Conservation (phyloP, 2,329 filamentous ascomycete species). For the Samsoniella hepiali region DNA sequence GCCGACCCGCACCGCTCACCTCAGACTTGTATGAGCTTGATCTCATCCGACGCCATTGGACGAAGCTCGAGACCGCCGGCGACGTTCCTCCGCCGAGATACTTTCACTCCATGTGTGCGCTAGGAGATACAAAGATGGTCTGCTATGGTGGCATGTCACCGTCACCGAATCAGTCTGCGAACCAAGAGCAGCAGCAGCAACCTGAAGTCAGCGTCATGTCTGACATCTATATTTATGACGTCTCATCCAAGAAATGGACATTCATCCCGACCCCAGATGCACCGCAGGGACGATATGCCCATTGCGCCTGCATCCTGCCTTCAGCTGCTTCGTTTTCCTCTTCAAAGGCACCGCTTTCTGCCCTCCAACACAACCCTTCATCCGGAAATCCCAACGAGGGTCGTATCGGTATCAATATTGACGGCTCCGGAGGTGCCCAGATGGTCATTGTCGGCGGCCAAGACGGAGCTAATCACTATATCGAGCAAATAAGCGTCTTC, state of each 20-base stretch:
- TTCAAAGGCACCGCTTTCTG: constrained; percentile 75
- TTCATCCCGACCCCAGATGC: constrained; percentile 75
- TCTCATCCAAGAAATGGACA: constrained; percentile 78
- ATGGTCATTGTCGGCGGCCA: constrained; percentile 97
- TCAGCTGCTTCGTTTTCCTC: constrained; percentile 87
- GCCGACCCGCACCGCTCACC: constrained; percentile 74
- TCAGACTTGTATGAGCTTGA: constrained; percentile 93
- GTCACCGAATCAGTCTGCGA: constrained; percentile 49
- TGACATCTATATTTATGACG: constrained; percentile 94
- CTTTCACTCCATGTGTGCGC: constrained; percentile 91
- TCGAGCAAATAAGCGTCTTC: constrained; percentile 98
- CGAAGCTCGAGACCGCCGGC: constrained; percentile 77
- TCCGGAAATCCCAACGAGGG: constrained; percentile 83
- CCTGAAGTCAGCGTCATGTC: constrained; percentile 96
- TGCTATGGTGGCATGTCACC: constrained; percentile 99
- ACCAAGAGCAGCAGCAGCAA: constrained; percentile 55
- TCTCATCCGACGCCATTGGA: constrained; percentile 88
- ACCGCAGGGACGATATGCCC: constrained; percentile 91
- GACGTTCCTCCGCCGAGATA: constrained; percentile 89
- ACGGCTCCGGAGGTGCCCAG: constrained; percentile 88
- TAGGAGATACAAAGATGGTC: constrained; percentile 94
- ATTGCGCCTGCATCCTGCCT: constrained; percentile 89
- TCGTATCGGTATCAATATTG: constrained; percentile 80
- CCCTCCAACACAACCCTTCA: constrained; percentile 84
- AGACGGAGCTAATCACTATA: constrained; percentile 97